These are phyloP conservation scores for Ramularia endophylla DNA, from an alignment of 2,329 filamentous ascomycete genomes.

Conservation along the genomic window DNA sequence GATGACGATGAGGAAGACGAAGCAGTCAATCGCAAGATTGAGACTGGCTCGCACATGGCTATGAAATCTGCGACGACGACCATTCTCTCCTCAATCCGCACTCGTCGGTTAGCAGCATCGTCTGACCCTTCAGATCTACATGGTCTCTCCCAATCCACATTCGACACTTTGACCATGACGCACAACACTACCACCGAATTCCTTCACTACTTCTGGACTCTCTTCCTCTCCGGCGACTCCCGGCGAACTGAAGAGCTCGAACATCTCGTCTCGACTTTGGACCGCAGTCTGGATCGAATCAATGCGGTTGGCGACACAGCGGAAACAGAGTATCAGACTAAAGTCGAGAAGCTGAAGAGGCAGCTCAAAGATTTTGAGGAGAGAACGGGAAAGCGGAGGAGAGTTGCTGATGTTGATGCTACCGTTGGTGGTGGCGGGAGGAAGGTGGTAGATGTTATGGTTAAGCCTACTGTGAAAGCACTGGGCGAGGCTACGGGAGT, in stretches of 20 bases:
- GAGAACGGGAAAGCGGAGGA: slow-evolving; percentile 66
- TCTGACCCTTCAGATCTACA: slow-evolving; percentile 21
- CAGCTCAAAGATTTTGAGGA: slow-evolving; percentile 66
- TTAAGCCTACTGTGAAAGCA: slow-evolving; percentile 67
- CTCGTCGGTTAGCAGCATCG: slow-evolving; percentile 34
- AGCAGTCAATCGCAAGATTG: slow-evolving; percentile 35
- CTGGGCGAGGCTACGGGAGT: slow-evolving; percentile 63
- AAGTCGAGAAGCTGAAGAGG: slow-evolving; percentile 60
- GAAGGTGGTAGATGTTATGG: slow-evolving; percentile 67
- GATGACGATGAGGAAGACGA: slow-evolving; percentile 50
- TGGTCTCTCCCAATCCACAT: slow-evolving; percentile 41
- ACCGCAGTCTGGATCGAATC: slow-evolving; percentile 71
- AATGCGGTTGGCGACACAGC: slow-evolving; percentile 74
- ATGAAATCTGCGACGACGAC: slow-evolving; percentile 60
- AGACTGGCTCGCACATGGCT: slow-evolving; percentile 63
- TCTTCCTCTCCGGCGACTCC: slow-evolving; percentile 84
- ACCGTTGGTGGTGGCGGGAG: slow-evolving; percentile 70
- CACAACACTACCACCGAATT: slow-evolving; percentile 95
- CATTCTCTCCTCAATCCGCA: slow-evolving; percentile 59
- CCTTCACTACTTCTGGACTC: slow-evolving; percentile 92
- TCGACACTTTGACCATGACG: slow-evolving; percentile 63
- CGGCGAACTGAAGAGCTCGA: slow-evolving; percentile 68
- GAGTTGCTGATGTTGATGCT: slow-evolving; percentile 48
- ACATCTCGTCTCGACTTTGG: slow-evolving; percentile 75
- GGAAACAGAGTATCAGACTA: slow-evolving; percentile 63